phyloP scores from a whole-genome alignment of 2,329 filamentous ascomycete genomes.

The Hypoxylon sp. region DNA sequence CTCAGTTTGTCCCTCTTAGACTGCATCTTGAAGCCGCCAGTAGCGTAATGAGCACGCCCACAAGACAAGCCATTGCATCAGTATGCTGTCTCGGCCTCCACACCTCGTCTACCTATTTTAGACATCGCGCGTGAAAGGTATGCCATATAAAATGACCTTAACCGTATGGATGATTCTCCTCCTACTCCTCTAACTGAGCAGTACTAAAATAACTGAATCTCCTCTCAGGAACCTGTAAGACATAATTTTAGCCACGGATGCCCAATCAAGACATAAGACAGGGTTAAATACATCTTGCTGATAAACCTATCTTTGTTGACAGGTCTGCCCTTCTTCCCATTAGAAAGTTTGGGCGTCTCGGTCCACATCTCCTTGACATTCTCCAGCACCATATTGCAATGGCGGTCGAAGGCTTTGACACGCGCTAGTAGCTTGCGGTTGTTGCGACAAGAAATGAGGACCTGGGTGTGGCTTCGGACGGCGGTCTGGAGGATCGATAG shows the following conservation, averaged over 20 bases:
- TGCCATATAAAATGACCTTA: constrained; percentile 20
- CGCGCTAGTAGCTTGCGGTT: constrained; percentile 97
- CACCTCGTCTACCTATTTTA: constrained; percentile 19
- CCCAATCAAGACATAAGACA: constrained; percentile 8
- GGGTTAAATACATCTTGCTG: constrained; percentile 85
- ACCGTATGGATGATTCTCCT: constrained; percentile 16
- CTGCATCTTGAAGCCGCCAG: constrained; percentile 14
- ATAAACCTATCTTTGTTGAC: constrained; percentile 99
- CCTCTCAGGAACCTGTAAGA: constrained; percentile 81
- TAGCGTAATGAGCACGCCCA: constrained; percentile 16
- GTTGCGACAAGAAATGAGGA: constrained; percentile 97
- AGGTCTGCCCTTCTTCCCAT: constrained; percentile 88
- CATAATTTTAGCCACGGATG: constrained; percentile 18
- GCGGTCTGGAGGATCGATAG: constrained; percentile 97
- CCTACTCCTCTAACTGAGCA: constrained; percentile 75
- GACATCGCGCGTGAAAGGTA: constrained; percentile 27
- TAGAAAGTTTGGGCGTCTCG: constrained; percentile 85
- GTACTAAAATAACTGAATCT: constrained; percentile 88
- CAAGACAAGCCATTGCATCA: constrained; percentile 23
- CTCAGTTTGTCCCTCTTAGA: constrained; percentile 20
- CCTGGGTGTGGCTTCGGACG: constrained; percentile 93
- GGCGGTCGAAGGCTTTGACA: constrained; percentile 98
- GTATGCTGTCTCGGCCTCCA: constrained; percentile 25
- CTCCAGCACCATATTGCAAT: constrained; percentile 99
- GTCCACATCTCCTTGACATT: constrained; percentile 99